These are phyloP conservation scores for Polygonum aviculare DNA, from an alignment of 148 eudicot species.

Conservation along the genomic window DNA sequence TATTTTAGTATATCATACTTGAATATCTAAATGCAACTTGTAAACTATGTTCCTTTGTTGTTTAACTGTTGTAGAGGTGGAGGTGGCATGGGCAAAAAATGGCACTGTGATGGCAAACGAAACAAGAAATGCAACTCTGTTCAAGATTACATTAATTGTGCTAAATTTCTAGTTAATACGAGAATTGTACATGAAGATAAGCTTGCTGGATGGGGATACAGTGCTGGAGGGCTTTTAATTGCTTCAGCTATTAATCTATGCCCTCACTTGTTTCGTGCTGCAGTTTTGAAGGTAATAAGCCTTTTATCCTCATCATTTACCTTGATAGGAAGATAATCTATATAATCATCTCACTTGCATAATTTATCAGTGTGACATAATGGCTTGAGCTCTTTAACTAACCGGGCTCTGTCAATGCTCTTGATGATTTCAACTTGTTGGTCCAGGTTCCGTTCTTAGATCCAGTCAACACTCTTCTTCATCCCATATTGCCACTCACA, in stretches of 20 bases:
- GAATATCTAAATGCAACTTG: not conserved
- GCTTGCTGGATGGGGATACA: slow-evolving; percentile 94
- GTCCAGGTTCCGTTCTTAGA: slow-evolving; percentile 85
- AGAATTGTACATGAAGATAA: slow-evolving; percentile 60
- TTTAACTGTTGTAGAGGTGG: slow-evolving; percentile 58
- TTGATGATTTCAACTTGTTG: not conserved
- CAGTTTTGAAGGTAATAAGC: slow-evolving; percentile 61
- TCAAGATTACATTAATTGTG: slow-evolving; percentile 69
- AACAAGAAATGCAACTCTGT: slow-evolving; percentile 58
- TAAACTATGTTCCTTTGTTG: not conserved
- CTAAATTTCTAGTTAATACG: slow-evolving; percentile 60
- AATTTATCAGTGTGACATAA: not conserved
- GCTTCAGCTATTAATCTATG: slow-evolving; percentile 76
- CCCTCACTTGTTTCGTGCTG: slow-evolving; percentile 80
- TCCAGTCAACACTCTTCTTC: slow-evolving; percentile 69
- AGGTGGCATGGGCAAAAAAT: slow-evolving; percentile 78
- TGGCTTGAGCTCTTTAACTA: not conserved
- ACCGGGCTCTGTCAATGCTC: not conserved
- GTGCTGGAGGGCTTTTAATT: slow-evolving; percentile 94
- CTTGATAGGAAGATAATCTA: not conserved
- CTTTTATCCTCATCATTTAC: not conserved
- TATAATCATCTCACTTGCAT: not conserved
- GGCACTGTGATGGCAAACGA: slow-evolving; percentile 81
- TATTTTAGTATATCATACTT: not conserved
- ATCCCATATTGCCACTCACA: slow-evolving; percentile 69